Evolutionary conservation across 805 yeast genomes (phyloP), one percentile per base, ranked within the genome.

Genomic region (Candida sphagnicola): DNA sequence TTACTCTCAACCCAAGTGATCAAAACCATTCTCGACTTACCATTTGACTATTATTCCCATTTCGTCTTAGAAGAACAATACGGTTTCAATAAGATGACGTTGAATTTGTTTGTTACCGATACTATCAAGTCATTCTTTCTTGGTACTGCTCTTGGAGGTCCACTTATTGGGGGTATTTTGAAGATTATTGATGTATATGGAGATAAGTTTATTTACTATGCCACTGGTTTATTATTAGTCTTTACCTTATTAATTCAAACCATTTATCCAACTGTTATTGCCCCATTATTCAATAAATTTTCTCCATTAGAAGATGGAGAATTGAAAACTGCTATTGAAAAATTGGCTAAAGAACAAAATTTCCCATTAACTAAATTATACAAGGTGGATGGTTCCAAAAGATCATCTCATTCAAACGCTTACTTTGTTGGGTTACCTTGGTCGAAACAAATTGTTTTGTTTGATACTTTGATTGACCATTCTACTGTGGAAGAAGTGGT

Each of bases 371-470:
- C 82, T 40, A 80, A 88, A 54, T 69, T 93, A 39, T 87, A 77
- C 53, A 97, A 90, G 34, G 80, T 90, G 56, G 99, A 93, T 60
- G 97, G 98, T n/a, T 90, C 98, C 30, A 87, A 85, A 57, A 83
- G 98, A 70, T 87, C 96, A 1, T 79, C 95, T 5, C 99, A 93
- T 64, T 91, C 98, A 6, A 93, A 93, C 57, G 99, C 99, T 31
- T 91, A 88, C 61, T 93, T 93, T 58, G 78, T 85, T 50, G 99
- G 99, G 4, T 74, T 93, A 53, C 99, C 99, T 29, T 91, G 97
- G 91, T 82, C 88, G 41, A 93, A 93, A 65, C 91, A 90, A 63
- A 93, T 93, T 65, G 98, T 93, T 37, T 75, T 93, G 31, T 93
- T 73, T 57, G 99, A 93, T 53, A 93, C 97, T 8, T 75, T 93